Base-by-base conservation (phyloP, 1,284 basidiomycete genomes). In the Irpex sp. region DNA sequence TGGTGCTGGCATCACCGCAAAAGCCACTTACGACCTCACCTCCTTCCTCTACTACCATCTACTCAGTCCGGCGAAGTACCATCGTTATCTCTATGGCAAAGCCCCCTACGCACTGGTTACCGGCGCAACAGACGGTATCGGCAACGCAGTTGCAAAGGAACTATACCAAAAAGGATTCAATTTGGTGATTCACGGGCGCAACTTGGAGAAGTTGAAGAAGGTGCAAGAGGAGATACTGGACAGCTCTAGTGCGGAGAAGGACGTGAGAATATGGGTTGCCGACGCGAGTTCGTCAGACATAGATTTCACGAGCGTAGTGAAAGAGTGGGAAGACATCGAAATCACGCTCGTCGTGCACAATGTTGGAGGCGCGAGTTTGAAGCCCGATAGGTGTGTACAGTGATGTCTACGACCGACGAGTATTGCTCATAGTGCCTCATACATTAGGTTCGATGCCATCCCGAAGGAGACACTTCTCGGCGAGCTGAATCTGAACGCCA, bases 71-170 rank as follows among this genome's bases (percentile, higher is more conserved):
- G 70, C 73, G 1, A 67, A 67, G 5, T 63, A 64, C n/a, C 61
- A 71, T 13, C 64, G 66, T 31, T 74, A 68, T 61, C 67, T 72
- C 8, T 71, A 73, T 48, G 71, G 71, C 8, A 19, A 57, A 1
- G 63, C 65, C 13, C 65, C 74, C 0, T 74, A 72, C 62, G 74
- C 73, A 0, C 60, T 75, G 55, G 63, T 75, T 44, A 75, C 74
- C 0, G 74, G 73, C 0, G 73, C 74, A 3, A 68, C 73, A 17
- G 74, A 75, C 60, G 74, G 74, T 17, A 75, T 75, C 15, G 74
- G 74, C 31, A 72, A 72, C 56, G 69, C 67, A 1, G 54, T 68
- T 5, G 72, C 73, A 5, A 63, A 64, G 2, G 71, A 74, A 67
- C 69, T 75, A n/a, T 72, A 73, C 61, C 61, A 60, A 21, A 65